Percentiles rank a stretch among this genome's conserved stretches.
phyloP scores from a whole-genome alignment of 495 filamentous ascomycete genomes.

The Xylaria flabelliformis region DNA sequence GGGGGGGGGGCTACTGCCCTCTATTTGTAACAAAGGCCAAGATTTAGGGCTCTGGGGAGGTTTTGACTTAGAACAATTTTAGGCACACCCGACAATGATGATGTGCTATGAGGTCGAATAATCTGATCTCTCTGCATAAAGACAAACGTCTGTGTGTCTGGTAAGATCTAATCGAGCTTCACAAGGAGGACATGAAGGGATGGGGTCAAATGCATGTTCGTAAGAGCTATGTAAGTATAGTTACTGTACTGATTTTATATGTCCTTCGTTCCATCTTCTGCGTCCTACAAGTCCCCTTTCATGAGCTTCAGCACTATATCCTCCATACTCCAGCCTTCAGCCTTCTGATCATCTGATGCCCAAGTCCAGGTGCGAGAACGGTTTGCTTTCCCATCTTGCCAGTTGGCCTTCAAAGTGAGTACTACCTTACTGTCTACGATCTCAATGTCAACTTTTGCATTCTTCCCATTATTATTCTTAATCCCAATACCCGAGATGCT shows the following conservation, averaged over 20 bases:
- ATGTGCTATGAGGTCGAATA: neutral
- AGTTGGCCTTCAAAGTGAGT: slow-evolving; percentile 29
- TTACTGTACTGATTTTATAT: neutral
- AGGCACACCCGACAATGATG: neutral
- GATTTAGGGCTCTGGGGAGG: no score
- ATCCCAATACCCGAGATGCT: slow-evolving; percentile 29
- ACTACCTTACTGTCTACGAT: slow-evolving; percentile 25
- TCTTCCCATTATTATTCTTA: slow-evolving; percentile 23
- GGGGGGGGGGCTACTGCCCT: no score
- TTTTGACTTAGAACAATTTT: neutral
- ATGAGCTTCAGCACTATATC: slow-evolving; percentile 13
- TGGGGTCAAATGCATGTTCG: neutral
- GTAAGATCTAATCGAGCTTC: neutral
- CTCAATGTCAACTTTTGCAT: slow-evolving; percentile 26
- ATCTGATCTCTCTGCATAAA: neutral
- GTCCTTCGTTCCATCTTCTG: neutral
- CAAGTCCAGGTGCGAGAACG: slow-evolving; percentile 18
- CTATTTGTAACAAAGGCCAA: no score
- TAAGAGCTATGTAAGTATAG: neutral
- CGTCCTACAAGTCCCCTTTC: slow-evolving; percentile 18
- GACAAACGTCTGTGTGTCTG: neutral
- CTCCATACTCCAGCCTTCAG: neutral
- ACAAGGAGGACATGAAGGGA: neutral
- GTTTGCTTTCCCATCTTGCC: neutral
- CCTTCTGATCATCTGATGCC: slow-evolving; percentile 3